Conservation (phyloP, 768 basidiomycete genomes). For the Tephrocybe sp. region DNA sequence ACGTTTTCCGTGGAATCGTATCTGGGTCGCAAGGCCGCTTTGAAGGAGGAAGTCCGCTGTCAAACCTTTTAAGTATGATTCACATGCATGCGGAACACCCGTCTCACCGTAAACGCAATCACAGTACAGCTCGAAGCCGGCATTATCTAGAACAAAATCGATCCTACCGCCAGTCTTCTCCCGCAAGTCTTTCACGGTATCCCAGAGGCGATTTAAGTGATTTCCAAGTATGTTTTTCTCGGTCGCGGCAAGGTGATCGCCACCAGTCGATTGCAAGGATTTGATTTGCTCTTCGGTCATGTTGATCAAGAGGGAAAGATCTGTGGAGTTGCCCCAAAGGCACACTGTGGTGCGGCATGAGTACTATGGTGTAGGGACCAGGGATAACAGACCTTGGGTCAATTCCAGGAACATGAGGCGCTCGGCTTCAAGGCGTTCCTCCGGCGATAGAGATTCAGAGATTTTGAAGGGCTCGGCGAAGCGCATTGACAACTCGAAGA, state of each 20-base stretch:
- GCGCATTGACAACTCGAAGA: conserved; percentile 90
- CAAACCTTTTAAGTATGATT: conserved; percentile 7
- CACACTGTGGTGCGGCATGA: conserved; percentile 59
- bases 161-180: conserved; percentile 73
- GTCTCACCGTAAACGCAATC: conserved; percentile 80
- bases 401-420: conserved; percentile 89
- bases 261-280: conserved; percentile 92
- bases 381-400: conserved; percentile 72
- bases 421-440: conserved; percentile 68
- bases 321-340: conserved; percentile 96
- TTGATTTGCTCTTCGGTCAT: conserved; percentile 99
- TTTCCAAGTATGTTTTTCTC: conserved; percentile 97
- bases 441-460: conserved; percentile 47
- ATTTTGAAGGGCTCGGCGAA: conserved; percentile 85
- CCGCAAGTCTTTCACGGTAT: conserved; percentile 66
- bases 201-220: conserved; percentile 71
- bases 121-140: conserved; percentile 87
- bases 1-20: conserved; percentile 95
- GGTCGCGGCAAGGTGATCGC: conserved; percentile 92
- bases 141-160: conserved; percentile 85
- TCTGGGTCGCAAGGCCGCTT: conserved; percentile 78
- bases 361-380: conserved; percentile 2
- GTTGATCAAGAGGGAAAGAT: conserved; percentile 91
- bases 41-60: conserved; percentile 92
- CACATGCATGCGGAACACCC: not conserved